Base-by-base conservation (phyloP, 2,329 filamentous ascomycete species). In the Exutisphaerella laricina region DNA sequence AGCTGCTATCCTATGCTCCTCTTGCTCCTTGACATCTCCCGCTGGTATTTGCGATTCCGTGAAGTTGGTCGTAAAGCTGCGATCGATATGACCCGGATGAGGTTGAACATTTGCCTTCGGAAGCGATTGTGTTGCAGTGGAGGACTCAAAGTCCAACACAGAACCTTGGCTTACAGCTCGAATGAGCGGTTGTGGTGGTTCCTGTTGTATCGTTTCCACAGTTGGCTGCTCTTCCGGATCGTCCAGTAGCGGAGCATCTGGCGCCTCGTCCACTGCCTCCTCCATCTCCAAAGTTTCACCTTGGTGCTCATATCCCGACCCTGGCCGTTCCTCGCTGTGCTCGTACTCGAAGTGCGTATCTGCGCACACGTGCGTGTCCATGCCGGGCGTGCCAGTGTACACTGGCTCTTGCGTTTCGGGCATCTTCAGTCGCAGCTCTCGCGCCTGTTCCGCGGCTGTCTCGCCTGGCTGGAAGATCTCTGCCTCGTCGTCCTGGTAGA, bases 281-380 rank as follows among this genome's bases (percentile, higher is more conserved):
- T 73, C 70, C 49, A 73, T 54, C 7, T 66, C 58, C 4, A 69
- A 68, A 0, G 58, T 58, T 37, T 70, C 67, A 29, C 70, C 66
- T 44, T 74, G 70, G 45, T 70, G 66, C 43, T 73, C 70, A 50
- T 74, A 73, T 60, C 60, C 17, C 43, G 51, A 32, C 3, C 20
- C 29, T 18, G 14, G 12, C 14, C 39, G 46, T 34, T 35, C 17
- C 22, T 31, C 39, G 16, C 40, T 49, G 7, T 45, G 29, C 34
- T 52, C 51, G 4, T 35, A 42, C 31, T 44, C 50, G 16, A 40
- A 35, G 4, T 46, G 22, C 12, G 37, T 30, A 13, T 48, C 48
- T 14, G 43, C 34, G 1, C 39, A 38, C 20, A 47, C 14, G 5
- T 45, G 46, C 12, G 48, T 46, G 14, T 45, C 25, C 38, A 45